Evolutionary conservation across 768 basidiomycete species (phyloP).

Genomic region (Leccinum boreale): DNA sequence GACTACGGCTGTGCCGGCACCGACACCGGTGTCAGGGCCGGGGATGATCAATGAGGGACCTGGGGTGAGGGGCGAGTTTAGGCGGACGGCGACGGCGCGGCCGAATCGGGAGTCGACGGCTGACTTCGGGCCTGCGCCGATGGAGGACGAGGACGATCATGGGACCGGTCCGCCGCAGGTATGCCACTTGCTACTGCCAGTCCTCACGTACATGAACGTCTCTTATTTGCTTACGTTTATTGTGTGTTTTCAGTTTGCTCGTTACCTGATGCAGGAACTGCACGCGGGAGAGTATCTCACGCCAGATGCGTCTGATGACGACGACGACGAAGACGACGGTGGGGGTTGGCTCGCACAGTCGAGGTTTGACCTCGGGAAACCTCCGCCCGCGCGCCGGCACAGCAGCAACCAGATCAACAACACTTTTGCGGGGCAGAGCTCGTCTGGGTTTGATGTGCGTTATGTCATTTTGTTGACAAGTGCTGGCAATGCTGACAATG

Average conservation of each 20-base stretch:
- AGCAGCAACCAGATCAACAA: conserved; percentile 24
- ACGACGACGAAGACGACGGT: conserved; percentile 64
- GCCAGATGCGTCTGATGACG: conserved; percentile 51
- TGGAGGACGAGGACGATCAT: conserved; percentile 46
- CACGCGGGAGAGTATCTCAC: conserved; percentile 55
- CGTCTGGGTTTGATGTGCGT: conserved; percentile 53
- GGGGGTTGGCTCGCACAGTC: conserved; percentile 80
- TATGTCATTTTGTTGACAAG: background rate
- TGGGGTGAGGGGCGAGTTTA: conserved; percentile 56
- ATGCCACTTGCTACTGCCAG: conserved; percentile 8
- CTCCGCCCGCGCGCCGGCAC: conserved; percentile 47
- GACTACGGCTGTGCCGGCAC: conserved; percentile 19
- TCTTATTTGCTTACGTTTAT: background rate
- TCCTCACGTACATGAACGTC: background rate
- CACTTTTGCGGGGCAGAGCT: conserved; percentile 36
- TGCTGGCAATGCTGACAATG: background rate
- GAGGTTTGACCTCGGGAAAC: conserved; percentile 55
- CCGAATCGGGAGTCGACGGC: conserved; percentile 52
- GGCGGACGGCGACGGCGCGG: conserved; percentile 41
- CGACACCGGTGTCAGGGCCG: background rate
- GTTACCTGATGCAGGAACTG: conserved; percentile 75
- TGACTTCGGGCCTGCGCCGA: conserved; percentile 58
- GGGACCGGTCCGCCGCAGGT: conserved; percentile 46
- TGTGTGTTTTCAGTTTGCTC: conserved; percentile 57
- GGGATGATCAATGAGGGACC: conserved; percentile 9